Evolutionary conservation across 768 basidiomycete genomes (phyloP).

Genomic region (Pisolithus orientalis): DNA sequence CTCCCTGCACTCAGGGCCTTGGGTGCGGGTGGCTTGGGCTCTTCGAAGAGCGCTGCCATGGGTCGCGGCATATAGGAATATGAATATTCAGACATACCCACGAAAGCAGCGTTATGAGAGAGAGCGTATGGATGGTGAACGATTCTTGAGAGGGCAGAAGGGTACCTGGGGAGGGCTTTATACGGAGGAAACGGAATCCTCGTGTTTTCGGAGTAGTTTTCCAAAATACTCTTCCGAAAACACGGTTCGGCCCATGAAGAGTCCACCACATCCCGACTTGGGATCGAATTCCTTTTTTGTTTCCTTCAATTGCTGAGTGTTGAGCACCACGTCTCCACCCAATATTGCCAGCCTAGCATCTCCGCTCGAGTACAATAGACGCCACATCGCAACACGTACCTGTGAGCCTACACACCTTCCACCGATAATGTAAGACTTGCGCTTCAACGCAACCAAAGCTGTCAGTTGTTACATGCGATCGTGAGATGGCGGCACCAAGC

Average conservation of each 20-base stretch:
- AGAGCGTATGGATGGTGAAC: neutral
- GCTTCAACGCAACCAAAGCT: neutral
- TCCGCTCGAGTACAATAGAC: constrained; percentile 10
- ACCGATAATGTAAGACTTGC: neutral
- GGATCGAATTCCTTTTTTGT: neutral
- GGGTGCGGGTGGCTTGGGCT: neutral
- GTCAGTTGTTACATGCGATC: neutral
- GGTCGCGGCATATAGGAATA: no score
- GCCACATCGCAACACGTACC: neutral
- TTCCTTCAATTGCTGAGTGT: no score
- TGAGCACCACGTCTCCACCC: neutral
- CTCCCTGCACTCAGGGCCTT: constrained; percentile 9
- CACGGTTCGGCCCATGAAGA: neutral
- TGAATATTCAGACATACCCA: neutral
- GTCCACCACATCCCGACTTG: neutral
- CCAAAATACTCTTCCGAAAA: no score
- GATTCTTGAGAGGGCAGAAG: neutral
- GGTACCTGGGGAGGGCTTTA: neutral
- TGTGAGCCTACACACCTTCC: neutral
- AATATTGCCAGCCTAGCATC: constrained; percentile 7
- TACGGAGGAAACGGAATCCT: neutral
- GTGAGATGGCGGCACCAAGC: neutral
- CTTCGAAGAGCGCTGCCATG: no score
- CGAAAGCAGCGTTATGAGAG: neutral
- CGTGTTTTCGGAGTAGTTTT: neutral